Evolutionary conservation across 2,329 filamentous ascomycete genomes (phyloP).

Genomic region (Trichoderma koningiopsis): DNA sequence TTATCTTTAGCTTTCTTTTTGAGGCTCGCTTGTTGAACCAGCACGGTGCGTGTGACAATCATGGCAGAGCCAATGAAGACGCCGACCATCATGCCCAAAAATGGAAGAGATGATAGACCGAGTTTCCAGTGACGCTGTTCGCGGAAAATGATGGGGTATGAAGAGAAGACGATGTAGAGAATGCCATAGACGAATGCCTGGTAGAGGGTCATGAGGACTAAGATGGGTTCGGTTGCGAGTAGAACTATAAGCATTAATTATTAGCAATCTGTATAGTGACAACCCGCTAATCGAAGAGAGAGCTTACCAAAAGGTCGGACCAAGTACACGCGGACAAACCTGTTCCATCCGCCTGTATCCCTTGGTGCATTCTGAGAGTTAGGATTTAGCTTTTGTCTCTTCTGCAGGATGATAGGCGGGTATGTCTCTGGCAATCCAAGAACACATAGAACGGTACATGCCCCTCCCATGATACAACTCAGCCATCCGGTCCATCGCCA

Average conservation of each 20-base stretch:
- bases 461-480: conserved; percentile 20
- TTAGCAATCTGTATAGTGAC: too few species aligned
- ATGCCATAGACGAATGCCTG: conserved; percentile 55
- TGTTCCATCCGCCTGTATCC: neutral
- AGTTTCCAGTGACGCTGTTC: conserved; percentile 48
- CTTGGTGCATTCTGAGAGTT: neutral
- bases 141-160: conserved; percentile 53
- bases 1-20: neutral
- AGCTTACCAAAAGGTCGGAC: conserved; percentile 20
- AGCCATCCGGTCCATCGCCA: conserved; percentile 22
- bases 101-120: conserved; percentile 16
- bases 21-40: conserved; percentile 2
- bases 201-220: conserved; percentile 37
- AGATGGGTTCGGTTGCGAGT: conserved; percentile 17
- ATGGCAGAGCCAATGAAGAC: conserved; percentile 20
- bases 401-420: conserved; percentile 1
- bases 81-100: conserved; percentile 21
- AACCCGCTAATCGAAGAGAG: too few species aligned
- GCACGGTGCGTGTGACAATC: neutral
- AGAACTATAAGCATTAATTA: neutral
- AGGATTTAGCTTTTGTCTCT: neutral
- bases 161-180: conserved; percentile 58
- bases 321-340: conserved; percentile 5
- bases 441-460: conserved; percentile 9
- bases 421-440: conserved; percentile 21